Conservation (phyloP, 768 basidiomycete species). For the Naganishia kalamii region DNA sequence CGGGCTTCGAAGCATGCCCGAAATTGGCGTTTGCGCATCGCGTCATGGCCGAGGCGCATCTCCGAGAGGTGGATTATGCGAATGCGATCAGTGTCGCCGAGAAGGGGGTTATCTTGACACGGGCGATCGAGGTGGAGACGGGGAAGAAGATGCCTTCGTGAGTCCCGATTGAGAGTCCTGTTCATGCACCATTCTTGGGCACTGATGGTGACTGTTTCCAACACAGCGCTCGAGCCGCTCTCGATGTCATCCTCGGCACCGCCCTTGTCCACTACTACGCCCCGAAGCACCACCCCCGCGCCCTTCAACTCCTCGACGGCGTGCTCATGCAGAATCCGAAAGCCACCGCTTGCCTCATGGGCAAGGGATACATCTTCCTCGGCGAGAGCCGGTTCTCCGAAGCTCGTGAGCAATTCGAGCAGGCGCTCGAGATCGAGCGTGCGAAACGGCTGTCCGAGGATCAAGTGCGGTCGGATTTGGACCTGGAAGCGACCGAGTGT, state of each 20-base stretch:
- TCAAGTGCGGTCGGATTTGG: conserved; percentile 35
- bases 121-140: conserved; percentile 55
- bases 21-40: conserved; percentile 64
- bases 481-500: conserved; percentile 69
- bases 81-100: conserved; percentile 67
- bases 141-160: conserved; percentile 53
- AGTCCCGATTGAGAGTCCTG: conserved; percentile 44
- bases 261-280: conserved; percentile 78
- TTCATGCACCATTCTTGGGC: too few relatives aligned
- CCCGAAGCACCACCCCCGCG: conserved; percentile 80
- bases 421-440: conserved; percentile 53
- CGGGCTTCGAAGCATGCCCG: conserved; percentile 51
- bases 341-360: conserved; percentile 64
- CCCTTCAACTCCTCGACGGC: conserved; percentile 65
- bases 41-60: conserved; percentile 61
- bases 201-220: too few relatives aligned
- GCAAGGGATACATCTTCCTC: conserved; percentile 67
- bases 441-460: conserved; percentile 43
- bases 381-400: conserved; percentile 61
- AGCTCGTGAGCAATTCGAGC: conserved; percentile 59
- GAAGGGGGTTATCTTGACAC: conserved; percentile 59
- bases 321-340: conserved; percentile 60
- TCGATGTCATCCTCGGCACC: conserved; percentile 66
- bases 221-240: conserved; percentile 59
- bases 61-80: conserved; percentile 64